Percentiles rank a stretch among this genome's conserved stretches.
phyloP scores from a whole-genome alignment of 768 basidiomycete genomes.

The Amanita fuliginea region DNA sequence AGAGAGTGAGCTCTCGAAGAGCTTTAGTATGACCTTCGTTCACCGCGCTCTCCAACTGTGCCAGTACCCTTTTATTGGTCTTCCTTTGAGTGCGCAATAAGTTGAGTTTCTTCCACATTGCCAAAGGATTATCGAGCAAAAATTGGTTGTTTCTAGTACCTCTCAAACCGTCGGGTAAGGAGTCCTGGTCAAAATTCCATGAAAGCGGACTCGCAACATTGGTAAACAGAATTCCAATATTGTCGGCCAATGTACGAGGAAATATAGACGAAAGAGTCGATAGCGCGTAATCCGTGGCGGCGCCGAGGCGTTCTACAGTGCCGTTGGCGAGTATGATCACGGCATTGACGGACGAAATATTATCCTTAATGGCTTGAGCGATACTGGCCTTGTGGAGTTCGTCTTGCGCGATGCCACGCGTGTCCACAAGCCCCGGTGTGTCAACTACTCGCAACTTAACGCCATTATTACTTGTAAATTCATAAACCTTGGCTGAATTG shows the following conservation, averaged over 20 bases:
- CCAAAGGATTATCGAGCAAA: constrained; percentile 9
- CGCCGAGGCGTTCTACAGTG: constrained; percentile 13
- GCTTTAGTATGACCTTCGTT: constrained; percentile 6
- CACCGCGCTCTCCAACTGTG: constrained; percentile 1
- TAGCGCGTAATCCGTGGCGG: constrained; percentile 16
- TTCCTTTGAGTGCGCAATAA: not conserved
- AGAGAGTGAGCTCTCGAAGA: constrained; percentile 5
- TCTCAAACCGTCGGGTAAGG: constrained; percentile 8
- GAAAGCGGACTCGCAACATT: constrained; percentile 11
- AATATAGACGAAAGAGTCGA: constrained; percentile 14
- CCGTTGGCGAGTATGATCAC: constrained; percentile 19
- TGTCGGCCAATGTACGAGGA: constrained; percentile 13
- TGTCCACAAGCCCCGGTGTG: constrained; percentile 19
- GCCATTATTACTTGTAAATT: constrained; percentile 6
- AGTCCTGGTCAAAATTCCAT: constrained; percentile 13
- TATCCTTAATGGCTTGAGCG: constrained; percentile 12
- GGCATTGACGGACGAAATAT: constrained; percentile 14
- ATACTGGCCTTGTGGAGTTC: constrained; percentile 15
- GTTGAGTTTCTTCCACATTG: constrained; percentile 7
- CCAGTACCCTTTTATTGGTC: not conserved
- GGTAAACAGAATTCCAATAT: constrained; percentile 18
- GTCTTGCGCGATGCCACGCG: constrained; percentile 16
- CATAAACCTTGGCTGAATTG: constrained; percentile 8
- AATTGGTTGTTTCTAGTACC: not conserved
- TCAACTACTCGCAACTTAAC: constrained; percentile 14